Base-by-base conservation (phyloP, 257 asterid genomes). In the Fraxinus excelsior region DNA sequence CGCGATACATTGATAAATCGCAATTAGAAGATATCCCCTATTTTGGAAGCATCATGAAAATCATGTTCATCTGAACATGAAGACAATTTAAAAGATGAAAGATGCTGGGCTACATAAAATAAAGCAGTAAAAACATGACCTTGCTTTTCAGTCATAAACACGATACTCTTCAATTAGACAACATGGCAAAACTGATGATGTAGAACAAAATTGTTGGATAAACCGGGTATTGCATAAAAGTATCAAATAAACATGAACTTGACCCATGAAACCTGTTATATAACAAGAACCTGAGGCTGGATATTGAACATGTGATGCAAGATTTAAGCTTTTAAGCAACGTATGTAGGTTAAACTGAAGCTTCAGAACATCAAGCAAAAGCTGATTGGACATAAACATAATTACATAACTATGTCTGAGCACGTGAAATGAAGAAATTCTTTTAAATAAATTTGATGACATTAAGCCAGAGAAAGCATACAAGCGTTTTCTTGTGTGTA, bases 401-500 rank as follows among this genome's bases (percentile, higher is more conserved):
- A 65, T 67, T 46, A 75, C 42, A 72, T 7, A 76, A 5, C 28
- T 60, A 10, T 40, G 34, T 16, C 67, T 19, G 67, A 64, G 71
- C 29, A 64, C 8, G 19, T 77, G 68, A 68, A 31, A 12, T 26
- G 64, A 73, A 37, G 14, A 73, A 26, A 19, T 65, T 29, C 46
- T 56, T 35, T 11, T 1, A 44, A 70, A 70, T 65, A 74, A 51
- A 58, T 74, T 74, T 32, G 29, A 82, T 26, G 28, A 70, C 76
- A 77, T 29, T 40, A 71, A 60, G n/a, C 77, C 72, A 81, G 82
- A 70, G 77, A 81, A 73, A 70, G 29, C 91, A 44, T 96, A 96
- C 99, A 28, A 96, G 95, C 65, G 99, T 91, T 89, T 91, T 96
- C 90, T 96, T 96, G 84, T 91, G 97, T 26, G 99, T 93, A 76